Conservation (phyloP, 2,329 filamentous ascomycete species). For the Neodidymelliopsis sp. region DNA sequence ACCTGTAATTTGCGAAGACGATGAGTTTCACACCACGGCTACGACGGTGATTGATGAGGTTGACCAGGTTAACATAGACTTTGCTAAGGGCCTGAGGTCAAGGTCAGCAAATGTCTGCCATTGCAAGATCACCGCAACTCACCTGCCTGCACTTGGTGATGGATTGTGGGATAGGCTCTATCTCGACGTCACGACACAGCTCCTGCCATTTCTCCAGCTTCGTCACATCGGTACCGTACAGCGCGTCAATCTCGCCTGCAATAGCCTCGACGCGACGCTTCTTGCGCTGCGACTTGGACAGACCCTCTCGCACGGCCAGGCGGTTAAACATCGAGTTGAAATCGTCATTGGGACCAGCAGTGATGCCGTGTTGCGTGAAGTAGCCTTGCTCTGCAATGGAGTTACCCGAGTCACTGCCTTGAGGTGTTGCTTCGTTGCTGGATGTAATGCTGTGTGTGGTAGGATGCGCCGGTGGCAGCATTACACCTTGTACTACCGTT, state of each 20-base stretch:
- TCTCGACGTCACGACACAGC: conserved; percentile 27
- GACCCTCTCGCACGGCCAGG: conserved; percentile 21
- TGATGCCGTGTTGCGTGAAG: conserved; percentile 20
- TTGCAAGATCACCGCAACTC: background rate
- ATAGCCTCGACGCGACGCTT: conserved; percentile 10
- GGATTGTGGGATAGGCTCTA: conserved; percentile 19
- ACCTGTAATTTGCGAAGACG: conserved; percentile 20
- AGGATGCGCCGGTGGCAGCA: background rate
- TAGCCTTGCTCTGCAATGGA: conserved; percentile 2
- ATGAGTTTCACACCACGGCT: conserved; percentile 20
- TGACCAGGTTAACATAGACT: conserved; percentile 32
- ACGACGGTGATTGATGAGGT: conserved; percentile 33
- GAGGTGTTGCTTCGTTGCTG: conserved; percentile 2
- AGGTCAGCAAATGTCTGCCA: background rate
- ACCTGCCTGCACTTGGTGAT: conserved; percentile 39
- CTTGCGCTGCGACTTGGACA: conserved; percentile 17
- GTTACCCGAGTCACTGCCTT: background rate
- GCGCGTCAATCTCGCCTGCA: conserved; percentile 17
- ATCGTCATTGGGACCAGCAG: conserved; percentile 6
- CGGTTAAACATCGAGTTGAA: conserved; percentile 25
- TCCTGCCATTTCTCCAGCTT: conserved; percentile 33
- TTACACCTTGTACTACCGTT: background rate
- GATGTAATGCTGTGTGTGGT: no score
- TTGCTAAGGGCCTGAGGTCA: conserved; percentile 21
- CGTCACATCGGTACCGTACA: conserved; percentile 17